These are phyloP conservation scores for Pouteria glomerata DNA, from an alignment of 148 eudicot genomes.

Conservation along the genomic window DNA sequence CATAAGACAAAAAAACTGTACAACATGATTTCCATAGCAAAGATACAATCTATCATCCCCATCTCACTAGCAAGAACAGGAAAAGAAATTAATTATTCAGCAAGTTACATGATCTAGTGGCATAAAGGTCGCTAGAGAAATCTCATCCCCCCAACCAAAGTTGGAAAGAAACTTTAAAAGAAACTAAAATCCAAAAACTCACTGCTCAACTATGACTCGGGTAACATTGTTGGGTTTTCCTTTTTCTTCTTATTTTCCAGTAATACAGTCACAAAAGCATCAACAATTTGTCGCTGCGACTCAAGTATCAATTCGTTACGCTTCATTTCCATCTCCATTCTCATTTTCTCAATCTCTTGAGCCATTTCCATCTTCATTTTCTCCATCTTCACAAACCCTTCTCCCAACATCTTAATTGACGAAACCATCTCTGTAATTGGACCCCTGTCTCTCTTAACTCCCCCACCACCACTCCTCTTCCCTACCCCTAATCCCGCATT, in stretches of 20 bases:
- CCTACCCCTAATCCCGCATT: constrained; percentile 10
- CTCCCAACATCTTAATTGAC: constrained; percentile 60
- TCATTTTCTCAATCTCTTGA: constrained; percentile 55
- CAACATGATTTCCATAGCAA: constrained; percentile 5
- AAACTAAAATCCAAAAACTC: neutral
- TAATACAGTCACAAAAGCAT: constrained; percentile 55
- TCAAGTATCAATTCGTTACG: constrained; percentile 68
- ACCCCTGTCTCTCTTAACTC: constrained; percentile 32
- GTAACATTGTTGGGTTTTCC: constrained; percentile 3
- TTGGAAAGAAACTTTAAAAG: neutral
- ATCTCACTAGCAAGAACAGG: too few species aligned
- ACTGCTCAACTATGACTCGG: constrained; percentile 17
- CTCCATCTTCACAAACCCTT: constrained; percentile 79
- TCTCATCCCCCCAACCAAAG: neutral
- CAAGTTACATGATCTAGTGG: neutral
- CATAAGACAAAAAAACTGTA: neutral
- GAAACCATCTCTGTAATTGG: constrained; percentile 44
- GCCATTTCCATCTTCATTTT: constrained; percentile 88
- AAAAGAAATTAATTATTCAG: constrained; percentile 1
- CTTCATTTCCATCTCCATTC: constrained; percentile 91
- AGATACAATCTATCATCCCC: neutral
- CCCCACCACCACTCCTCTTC: constrained; percentile 27
- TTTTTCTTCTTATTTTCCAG: constrained; percentile 18
- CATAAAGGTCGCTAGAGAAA: neutral
- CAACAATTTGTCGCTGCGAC: constrained; percentile 66